Evolutionary conservation across 805 yeast genomes (phyloP).

Genomic region (Spathaspora boniae): DNA sequence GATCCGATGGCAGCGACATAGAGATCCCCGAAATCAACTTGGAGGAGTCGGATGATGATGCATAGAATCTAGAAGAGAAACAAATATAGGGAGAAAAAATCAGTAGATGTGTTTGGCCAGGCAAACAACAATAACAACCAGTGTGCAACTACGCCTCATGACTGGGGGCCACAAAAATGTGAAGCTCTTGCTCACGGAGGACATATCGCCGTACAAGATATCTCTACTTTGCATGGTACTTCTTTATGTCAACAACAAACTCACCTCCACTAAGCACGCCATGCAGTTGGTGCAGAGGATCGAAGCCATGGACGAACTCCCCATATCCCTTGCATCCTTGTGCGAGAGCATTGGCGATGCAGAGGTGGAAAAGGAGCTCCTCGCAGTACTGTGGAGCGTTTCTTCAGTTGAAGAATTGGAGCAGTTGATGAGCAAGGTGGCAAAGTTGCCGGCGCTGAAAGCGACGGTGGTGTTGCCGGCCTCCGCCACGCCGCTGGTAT

Average conservation of each 20-base stretch:
- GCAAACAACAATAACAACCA: neutral
- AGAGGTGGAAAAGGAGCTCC: constrained; percentile 20
- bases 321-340: constrained; percentile 20
- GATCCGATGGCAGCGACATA: constrained; percentile 39
- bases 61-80: constrained; percentile 1
- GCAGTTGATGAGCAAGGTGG: constrained; percentile 2
- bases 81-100: neutral
- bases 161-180: constrained; percentile 7
- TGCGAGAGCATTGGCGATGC: constrained; percentile 16
- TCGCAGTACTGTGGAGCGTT: constrained; percentile 45
- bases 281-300: constrained; percentile 43
- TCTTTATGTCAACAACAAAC: constrained; percentile 11
- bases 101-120: neutral
- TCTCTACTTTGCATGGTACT: constrained; percentile 45
- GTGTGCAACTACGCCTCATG: neutral
- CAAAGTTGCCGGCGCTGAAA: constrained; percentile 1
- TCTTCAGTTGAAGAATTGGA: constrained; percentile 48
- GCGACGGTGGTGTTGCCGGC: neutral
- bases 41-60: constrained; percentile 41
- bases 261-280: constrained; percentile 31
- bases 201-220: constrained; percentile 53
- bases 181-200: constrained; percentile 32
- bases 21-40: constrained; percentile 48
- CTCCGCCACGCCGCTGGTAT: no score
- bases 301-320: constrained; percentile 15